Conservation (phyloP, 305 asterid genomes). For the Rubia balearica region DNA sequence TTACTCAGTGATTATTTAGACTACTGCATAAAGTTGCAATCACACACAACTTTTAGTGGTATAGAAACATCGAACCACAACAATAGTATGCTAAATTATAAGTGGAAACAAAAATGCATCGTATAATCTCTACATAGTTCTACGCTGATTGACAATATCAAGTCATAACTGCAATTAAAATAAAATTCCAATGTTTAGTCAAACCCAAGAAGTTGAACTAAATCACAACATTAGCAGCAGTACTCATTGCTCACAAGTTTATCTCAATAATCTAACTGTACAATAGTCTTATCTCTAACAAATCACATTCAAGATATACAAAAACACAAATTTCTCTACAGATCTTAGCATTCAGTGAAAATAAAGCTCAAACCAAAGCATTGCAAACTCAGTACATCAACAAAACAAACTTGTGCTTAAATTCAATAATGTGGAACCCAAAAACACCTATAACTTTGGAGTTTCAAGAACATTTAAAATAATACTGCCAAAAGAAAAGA, state of each 20-base stretch:
- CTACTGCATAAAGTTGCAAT: conserved; percentile 36
- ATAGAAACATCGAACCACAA: conserved; percentile 1
- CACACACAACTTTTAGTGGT: background rate
- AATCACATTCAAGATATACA: background rate
- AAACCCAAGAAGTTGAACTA: too few species aligned
- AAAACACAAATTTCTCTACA: background rate
- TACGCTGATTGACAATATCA: background rate
- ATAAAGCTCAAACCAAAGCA: background rate
- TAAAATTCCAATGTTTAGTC: background rate
- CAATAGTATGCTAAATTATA: background rate
- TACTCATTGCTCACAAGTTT: background rate
- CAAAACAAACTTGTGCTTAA: background rate
- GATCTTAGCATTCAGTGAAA: background rate
- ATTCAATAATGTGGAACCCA: background rate
- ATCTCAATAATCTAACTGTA: background rate
- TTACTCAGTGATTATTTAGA: conserved; percentile 47
- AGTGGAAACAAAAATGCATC: background rate
- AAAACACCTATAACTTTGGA: background rate
- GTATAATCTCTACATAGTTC: background rate
- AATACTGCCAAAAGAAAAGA: background rate
- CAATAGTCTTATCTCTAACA: background rate
- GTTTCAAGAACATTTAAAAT: background rate
- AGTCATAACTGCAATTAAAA: background rate
- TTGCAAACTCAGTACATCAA: background rate
- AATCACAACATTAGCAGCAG: too few species aligned